phyloP scores from a whole-genome alignment of 2,329 filamentous ascomycete species.

The Stachybotrys elegans region DNA sequence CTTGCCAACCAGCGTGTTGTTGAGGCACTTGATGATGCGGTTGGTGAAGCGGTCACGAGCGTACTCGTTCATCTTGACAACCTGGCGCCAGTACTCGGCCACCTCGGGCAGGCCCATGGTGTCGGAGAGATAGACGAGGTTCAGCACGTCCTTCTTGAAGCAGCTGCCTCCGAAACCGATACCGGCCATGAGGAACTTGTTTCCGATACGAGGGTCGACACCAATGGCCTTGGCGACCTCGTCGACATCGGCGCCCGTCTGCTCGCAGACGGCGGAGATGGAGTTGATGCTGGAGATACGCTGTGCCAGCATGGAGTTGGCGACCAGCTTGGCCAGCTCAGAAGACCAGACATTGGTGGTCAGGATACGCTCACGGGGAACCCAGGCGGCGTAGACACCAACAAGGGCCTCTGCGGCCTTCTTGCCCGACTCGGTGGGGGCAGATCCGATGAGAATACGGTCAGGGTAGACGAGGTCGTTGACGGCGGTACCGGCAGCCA shows the following conservation, averaged over 20 bases:
- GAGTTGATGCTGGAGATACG: slow-evolving; percentile 78
- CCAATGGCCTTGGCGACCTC: slow-evolving; percentile 66
- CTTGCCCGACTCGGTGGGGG: slow-evolving; percentile 53
- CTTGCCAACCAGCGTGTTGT: slow-evolving; percentile 64
- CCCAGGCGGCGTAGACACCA: slow-evolving; percentile 66
- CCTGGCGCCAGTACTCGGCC: slow-evolving; percentile 68
- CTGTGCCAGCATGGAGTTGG: slow-evolving; percentile 77
- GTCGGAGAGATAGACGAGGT: slow-evolving; percentile 68
- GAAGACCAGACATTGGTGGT: slow-evolving; percentile 73
- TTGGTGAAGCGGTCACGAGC: slow-evolving; percentile 64
- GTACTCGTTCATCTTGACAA: slow-evolving; percentile 73
- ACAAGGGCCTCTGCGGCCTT: slow-evolving; percentile 60
- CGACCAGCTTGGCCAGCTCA: slow-evolving; percentile 72
- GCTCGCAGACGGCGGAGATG: slow-evolving; percentile 74
- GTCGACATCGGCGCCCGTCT: slow-evolving; percentile 68
- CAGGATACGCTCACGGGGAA: slow-evolving; percentile 61
- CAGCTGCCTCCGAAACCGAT: slow-evolving; percentile 77
- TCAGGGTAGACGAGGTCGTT: slow-evolving; percentile 66
- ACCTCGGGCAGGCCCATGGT: slow-evolving; percentile 65
- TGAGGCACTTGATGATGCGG: slow-evolving; percentile 60
- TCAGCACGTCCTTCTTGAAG: slow-evolving; percentile 76
- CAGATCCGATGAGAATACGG: slow-evolving; percentile 69
- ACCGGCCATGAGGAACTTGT: slow-evolving; percentile 67
- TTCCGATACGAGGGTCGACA: slow-evolving; percentile 65
- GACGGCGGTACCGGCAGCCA: slow-evolving; percentile 73